Evolutionary conservation across 179 eudicot genomes (phyloP).

Genomic region (Pouteria campechiana): DNA sequence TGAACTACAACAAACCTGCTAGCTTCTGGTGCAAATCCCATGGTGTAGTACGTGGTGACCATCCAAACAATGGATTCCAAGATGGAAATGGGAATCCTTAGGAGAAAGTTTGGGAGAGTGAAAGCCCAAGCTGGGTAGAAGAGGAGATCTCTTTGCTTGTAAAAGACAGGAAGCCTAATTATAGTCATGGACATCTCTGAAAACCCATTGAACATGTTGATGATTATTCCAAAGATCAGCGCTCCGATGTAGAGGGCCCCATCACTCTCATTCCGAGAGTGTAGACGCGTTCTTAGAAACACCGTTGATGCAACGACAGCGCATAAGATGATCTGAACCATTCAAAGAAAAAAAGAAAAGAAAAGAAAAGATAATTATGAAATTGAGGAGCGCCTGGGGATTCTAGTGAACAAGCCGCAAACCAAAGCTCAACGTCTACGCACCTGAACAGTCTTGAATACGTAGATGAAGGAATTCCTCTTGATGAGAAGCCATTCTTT

Average conservation of each 20-base stretch:
- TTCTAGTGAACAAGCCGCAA: no score
- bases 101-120: conserved; percentile 36
- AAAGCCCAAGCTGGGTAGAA: conserved; percentile 49
- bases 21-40: conserved; percentile 46
- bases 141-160: conserved; percentile 46
- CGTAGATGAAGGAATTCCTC: conserved; percentile 42
- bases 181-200: conserved; percentile 41
- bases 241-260: conserved; percentile 54
- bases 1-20: conserved; percentile 40
- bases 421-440: no score
- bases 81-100: conserved; percentile 37
- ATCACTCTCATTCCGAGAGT: conserved; percentile 26
- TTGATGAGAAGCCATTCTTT: conserved; percentile 39
- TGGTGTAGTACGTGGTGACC: conserved; percentile 29
- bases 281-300: conserved; percentile 28
- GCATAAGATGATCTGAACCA: conserved; percentile 34
- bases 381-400: no score
- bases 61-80: conserved; percentile 44
- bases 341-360: no score
- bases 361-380: no score
- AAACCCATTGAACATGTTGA: conserved; percentile 49
- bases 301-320: conserved; percentile 38
- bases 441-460: conserved; percentile 34
- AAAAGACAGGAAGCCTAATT: conserved; percentile 47
- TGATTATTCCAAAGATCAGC: conserved; percentile 26